Evolutionary conservation across 192 early-diverging fungal species (phyloP), one percentile per base, ranked within the genome.

Genomic region (Rhizoclosmatium globosum): DNA sequence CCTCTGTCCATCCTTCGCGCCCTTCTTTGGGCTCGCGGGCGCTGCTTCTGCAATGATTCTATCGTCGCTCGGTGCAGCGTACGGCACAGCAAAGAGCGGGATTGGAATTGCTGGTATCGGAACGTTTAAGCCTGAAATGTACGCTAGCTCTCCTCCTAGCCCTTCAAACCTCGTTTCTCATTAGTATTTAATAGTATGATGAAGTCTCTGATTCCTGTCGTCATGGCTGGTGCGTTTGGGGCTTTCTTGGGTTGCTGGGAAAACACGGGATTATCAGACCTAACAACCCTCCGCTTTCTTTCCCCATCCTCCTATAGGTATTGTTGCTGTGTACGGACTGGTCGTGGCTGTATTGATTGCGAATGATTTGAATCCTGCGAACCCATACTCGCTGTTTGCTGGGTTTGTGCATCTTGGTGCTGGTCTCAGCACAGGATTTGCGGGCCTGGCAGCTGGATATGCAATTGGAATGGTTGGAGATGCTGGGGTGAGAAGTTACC

Each of bases 391-490:
- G 72, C 71, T 88, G 45, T 90, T 82, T 82, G 92, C 94, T 60
- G 95, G 94, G 1, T 96, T 97, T 82, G 89, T 99, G 69, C 95
- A 97, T 74, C 85, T 99, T 48, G 98, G 92, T 31, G 95, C 97
- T 58, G 98, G 98, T 56, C 87, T 99, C 41, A 90, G 91, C 39
- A 96, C 97, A 68, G 98, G 98, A 60, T 87, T 98, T 76, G 87
- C 92, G 39, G 95, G 97, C 38, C 80, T 99, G 71, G 97, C 95
- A 45, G 98, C 97, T 47, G 98, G 98, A 64, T 97, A 94, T 84
- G 93, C 96, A 61, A 96, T 99, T 82, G 98, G 98, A 65, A 88
- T 97, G 68, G 96, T 97, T 50, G 98, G 98, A 81, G 98, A 99
- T 78, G 93, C 94, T 80, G 95, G 95, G 83, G 96, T 97, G 48